Base-by-base conservation (phyloP, 2,329 filamentous ascomycete genomes). In the Nemania abortiva region DNA sequence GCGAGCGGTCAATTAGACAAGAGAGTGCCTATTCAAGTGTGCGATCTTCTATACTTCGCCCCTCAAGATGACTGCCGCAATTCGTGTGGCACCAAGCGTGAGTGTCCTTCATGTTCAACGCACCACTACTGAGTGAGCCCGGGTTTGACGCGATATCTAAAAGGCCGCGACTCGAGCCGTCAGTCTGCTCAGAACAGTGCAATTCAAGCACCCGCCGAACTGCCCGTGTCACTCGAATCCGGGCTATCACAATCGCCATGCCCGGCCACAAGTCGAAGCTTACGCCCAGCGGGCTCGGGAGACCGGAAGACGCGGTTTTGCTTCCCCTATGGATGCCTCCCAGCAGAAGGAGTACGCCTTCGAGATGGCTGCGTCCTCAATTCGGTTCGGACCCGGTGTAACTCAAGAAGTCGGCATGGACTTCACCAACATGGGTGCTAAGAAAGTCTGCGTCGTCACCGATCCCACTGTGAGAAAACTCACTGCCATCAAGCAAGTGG, bases 331-430 rank as follows among this genome's bases (percentile, higher is more conserved):
- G 31, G 91, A 94, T 76, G 82, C 86, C 9, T 87, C 88, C 2
- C 88, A 90, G 72, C 88, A 94, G 77, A 97, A 97, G 80, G 96
- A 99, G 80, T 99, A 99, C 83, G 96, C 96, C 15, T 99, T 99
- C 79, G 96, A 99, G 81, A 97, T 99, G 95, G 96, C 96, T 0
- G 94, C 96, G 1, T 97, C 93, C 0, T 93, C 92, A 31, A 98
- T 99, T 77, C 90, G 96, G 13, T 99, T 98, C 76, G 96, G 96
- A 0, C 93, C 94, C 0, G 96, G 96, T 6, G 92, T 92, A 65
- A 99, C 96, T 27, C 93, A 94, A 81, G 96, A 99, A 81, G 94
- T 99, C 22, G 96, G 96, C 72, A 98, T 98, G 96, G 96, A 99
- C 81, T 91, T 98, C 74, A 91, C 90, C 82, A 98, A 99, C 79